Evolutionary conservation across 495 filamentous ascomycete species (phyloP).

Genomic region (Xylaria longipes): DNA sequence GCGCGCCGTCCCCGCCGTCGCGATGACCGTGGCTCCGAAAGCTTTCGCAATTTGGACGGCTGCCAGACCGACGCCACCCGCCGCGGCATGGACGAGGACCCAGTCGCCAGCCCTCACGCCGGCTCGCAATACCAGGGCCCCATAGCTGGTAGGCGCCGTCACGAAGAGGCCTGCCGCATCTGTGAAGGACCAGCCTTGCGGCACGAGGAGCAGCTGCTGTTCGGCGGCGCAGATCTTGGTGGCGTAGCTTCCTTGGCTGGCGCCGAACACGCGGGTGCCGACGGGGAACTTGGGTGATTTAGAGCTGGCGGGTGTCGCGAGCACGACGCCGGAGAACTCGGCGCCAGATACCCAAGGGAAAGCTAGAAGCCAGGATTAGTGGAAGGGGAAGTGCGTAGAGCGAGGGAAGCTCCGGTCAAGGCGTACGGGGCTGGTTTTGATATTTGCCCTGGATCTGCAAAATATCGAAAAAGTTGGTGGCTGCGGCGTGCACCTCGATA

Average conservation of each 20-base stretch:
- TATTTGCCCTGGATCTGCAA: slow-evolving; percentile 85
- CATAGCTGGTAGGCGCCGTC: slow-evolving; percentile 90
- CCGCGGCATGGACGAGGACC: slow-evolving; percentile 91
- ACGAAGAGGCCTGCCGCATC: slow-evolving; percentile 91
- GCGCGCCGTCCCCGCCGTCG: slow-evolving; percentile 77
- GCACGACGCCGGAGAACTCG: slow-evolving; percentile 84
- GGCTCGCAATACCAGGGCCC: slow-evolving; percentile 78
- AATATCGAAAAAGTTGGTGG: slow-evolving; percentile 95
- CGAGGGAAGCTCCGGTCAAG: neutral
- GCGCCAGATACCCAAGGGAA: slow-evolving; percentile 88
- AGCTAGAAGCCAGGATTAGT: slow-evolving; percentile 35
- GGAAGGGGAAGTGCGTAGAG: neutral
- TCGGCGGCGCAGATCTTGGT: slow-evolving; percentile 74
- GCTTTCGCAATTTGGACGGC: slow-evolving; percentile 95
- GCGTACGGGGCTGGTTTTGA: slow-evolving; percentile 64
- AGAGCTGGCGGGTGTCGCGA: slow-evolving; percentile 63
- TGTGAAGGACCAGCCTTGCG: slow-evolving; percentile 78
- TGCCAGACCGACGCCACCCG: slow-evolving; percentile 88
- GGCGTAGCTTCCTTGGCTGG: slow-evolving; percentile 85
- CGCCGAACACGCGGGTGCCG: slow-evolving; percentile 86
- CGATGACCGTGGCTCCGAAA: slow-evolving; percentile 85
- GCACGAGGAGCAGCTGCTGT: slow-evolving; percentile 71
- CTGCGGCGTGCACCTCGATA: slow-evolving; percentile 84
- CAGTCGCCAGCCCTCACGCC: slow-evolving; percentile 78
- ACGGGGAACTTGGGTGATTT: slow-evolving; percentile 64